Conservation (phyloP, 805 yeast genomes). For the Jamesozyma gamospora region DNA sequence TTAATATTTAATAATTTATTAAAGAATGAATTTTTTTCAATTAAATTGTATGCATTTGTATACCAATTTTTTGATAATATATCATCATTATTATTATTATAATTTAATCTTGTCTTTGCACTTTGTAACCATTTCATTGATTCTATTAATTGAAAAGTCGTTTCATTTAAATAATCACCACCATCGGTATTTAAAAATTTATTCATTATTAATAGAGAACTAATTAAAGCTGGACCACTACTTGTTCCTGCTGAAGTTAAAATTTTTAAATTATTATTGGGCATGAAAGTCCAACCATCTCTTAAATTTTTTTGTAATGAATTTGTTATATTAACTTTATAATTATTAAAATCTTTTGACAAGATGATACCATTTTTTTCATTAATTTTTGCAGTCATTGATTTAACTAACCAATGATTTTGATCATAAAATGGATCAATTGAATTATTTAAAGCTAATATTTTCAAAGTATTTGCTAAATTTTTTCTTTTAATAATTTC, state of each 20-base stretch:
- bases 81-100: slow-evolving; percentile 31
- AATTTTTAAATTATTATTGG: slow-evolving; percentile 37
- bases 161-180: slow-evolving; percentile 38
- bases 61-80: slow-evolving; percentile 52
- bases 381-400: slow-evolving; percentile 42
- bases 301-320: slow-evolving; percentile 22
- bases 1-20: not conserved
- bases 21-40: slow-evolving; percentile 35
- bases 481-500: slow-evolving; percentile 51
- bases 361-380: slow-evolving; percentile 59
- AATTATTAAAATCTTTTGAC: slow-evolving; percentile 54
- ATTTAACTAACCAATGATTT: slow-evolving; percentile 57
- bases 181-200: slow-evolving; percentile 33
- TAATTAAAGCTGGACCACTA: slow-evolving; percentile 70
- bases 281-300: slow-evolving; percentile 17
- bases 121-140: slow-evolving; percentile 91
- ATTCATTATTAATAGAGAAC: slow-evolving; percentile 63
- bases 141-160: slow-evolving; percentile 65
- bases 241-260: slow-evolving; percentile 64
- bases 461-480: slow-evolving; percentile 56
- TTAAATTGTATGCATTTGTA: slow-evolving; percentile 36
- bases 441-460: slow-evolving; percentile 69
- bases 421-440: slow-evolving; percentile 78
- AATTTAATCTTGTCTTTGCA: slow-evolving; percentile 81
- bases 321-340: slow-evolving; percentile 40